phyloP scores from a whole-genome alignment of 345 rosid genomes.

The Eucalyptus cladocalyx region DNA sequence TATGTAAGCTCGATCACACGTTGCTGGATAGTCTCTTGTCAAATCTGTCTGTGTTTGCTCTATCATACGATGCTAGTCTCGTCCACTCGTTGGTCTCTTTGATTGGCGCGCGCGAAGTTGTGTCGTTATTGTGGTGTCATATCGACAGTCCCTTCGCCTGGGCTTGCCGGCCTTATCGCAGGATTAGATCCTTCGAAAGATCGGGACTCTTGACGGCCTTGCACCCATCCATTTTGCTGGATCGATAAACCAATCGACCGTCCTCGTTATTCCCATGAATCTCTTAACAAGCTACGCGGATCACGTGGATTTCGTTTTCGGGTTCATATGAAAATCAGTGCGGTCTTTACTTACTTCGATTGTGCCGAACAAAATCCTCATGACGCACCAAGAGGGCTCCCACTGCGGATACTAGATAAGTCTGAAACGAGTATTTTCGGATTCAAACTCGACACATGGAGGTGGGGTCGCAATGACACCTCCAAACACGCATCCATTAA shows the following conservation, averaged over 20 bases:
- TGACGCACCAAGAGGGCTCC: background rate
- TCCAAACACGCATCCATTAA: background rate
- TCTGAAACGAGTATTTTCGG: background rate
- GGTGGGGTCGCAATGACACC: background rate
- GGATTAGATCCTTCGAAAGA: no score
- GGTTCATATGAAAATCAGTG: background rate
- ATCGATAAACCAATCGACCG: no score
- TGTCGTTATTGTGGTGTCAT: background rate
- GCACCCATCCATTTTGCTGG: no score
- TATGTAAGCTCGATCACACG: no score
- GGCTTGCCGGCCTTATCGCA: no score
- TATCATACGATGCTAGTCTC: background rate
- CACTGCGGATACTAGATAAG: background rate
- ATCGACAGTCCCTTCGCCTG: no score
- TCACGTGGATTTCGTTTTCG: background rate
- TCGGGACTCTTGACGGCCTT: no score
- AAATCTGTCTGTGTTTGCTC: background rate
- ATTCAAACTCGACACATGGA: background rate
- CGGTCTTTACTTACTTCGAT: background rate
- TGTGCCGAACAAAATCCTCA: background rate
- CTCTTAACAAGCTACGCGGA: background rate
- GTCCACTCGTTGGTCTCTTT: background rate
- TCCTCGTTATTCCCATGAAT: no score
- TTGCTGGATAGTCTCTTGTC: no score
- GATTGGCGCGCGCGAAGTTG: background rate